Evolutionary conservation across 257 asterid species (phyloP).

Genomic region (Salvia splendens): DNA sequence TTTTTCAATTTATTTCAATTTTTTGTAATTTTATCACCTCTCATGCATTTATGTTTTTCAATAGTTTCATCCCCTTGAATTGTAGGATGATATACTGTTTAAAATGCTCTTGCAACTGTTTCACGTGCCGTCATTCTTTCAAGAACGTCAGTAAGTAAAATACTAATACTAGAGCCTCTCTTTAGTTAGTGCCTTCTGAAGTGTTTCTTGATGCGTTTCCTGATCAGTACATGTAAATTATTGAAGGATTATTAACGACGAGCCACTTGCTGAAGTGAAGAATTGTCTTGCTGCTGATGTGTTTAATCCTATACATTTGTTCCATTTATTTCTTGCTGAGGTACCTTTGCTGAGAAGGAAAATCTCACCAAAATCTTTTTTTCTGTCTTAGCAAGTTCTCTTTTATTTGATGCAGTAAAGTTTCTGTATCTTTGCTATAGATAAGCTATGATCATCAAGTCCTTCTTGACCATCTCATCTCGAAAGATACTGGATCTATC

Average conservation of each 20-base stretch:
- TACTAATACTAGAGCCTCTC: constrained; percentile 11
- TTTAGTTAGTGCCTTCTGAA: constrained; percentile 11
- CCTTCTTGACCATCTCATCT: constrained; percentile 93
- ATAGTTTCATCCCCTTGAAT: constrained; percentile 29
- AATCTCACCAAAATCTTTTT: neutral
- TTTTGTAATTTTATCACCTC: constrained; percentile 13
- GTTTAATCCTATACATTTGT: constrained; percentile 69
- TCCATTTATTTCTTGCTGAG: constrained; percentile 84
- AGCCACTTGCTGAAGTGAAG: constrained; percentile 37
- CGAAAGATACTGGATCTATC: constrained; percentile 77
- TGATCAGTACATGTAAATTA: constrained; percentile 17
- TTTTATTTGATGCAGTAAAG: constrained; percentile 21
- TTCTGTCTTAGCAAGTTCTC: constrained; percentile 14
- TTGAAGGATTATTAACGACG: constrained; percentile 44
- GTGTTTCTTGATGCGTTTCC: constrained; percentile 22
- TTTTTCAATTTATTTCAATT: neutral
- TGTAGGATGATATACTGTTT: constrained; percentile 85
- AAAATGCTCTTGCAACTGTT: constrained; percentile 79
- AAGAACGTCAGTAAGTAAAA: constrained; percentile 46
- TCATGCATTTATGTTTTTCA: constrained; percentile 18
- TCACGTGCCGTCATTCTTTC: constrained; percentile 51
- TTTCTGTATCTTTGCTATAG: constrained; percentile 40
- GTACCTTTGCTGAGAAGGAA: constrained; percentile 35
- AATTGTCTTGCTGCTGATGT: constrained; percentile 53
- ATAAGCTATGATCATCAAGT: constrained; percentile 93